Base-by-base conservation (phyloP, 495 filamentous ascomycete genomes). In the Rhizodiscina lignyota region DNA sequence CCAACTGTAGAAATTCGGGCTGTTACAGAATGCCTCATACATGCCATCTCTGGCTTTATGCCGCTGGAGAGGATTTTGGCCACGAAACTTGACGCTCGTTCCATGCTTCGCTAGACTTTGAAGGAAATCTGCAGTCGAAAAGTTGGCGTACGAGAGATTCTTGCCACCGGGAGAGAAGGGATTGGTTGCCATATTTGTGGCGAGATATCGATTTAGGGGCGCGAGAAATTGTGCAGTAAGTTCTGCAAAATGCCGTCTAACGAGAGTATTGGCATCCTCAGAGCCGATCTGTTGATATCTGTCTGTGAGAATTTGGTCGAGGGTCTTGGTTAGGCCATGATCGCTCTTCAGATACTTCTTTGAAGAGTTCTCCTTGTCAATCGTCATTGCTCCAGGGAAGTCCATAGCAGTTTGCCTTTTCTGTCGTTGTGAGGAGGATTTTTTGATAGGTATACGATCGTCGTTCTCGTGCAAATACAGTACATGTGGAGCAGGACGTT, bases 1-100 rank as follows among this genome's bases (percentile, higher is more conserved):
- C 52, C 52, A 56, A 3, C 48, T 47, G 33, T 49, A 53, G 31
- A 56, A 56, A 31, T 49, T 53, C 4, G 50, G 40, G 2, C 37
- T 45, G 18, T 37, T 34, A 26, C 51, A 53, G 34, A 56, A 56
- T 27, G n/a, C 30, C 31, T 39, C 37, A 34, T 56, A 56, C 8
- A 56, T 23, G 15, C 16, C 36, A 38, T 53, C 48, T 13, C 48
- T 29, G 4, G 50, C 39, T 23, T 36, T 41, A 21, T 53, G 45
- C 32, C 46, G 42, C 37, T 49, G 45, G 4, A 51, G 40, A 4
- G 50, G 44, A 17, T 34, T 45, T 18, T 51, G 43, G n/a, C 50
- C 52, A 19, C 46, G 35, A 24, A 43, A 42, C 21, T 41, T 47
- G 10, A 53, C 43, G n/a, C 36, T 36, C 15, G 42, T 48, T 1